Evolutionary conservation across 2,329 filamentous ascomycete species (phyloP).

Genomic region (Oidium heveae): DNA sequence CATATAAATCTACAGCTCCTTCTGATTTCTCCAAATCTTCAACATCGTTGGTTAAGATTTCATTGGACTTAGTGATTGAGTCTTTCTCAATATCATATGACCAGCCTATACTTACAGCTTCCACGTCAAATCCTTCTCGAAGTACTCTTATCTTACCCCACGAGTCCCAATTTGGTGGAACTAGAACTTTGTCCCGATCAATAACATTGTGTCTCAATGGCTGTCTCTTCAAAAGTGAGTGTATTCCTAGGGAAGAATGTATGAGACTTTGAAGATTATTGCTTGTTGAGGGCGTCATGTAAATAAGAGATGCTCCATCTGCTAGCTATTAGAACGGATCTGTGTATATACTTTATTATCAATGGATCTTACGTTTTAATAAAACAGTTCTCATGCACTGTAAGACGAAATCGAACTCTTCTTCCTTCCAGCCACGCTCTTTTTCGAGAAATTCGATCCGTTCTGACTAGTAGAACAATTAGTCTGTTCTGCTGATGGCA

Average conservation of each 20-base stretch:
- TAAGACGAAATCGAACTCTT: too few relatives aligned
- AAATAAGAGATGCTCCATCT: too few relatives aligned
- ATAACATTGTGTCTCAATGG: conserved; percentile 75
- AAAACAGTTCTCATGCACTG: too few relatives aligned
- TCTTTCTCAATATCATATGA: conserved; percentile 50
- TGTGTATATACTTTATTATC: too few relatives aligned
- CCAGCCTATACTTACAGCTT: conserved; percentile 67
- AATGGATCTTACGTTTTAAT: too few relatives aligned
- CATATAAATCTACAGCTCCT: conserved; percentile 48
- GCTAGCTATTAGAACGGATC: too few relatives aligned
- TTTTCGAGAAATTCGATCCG: too few relatives aligned
- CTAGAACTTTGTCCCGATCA: conserved; percentile 78
- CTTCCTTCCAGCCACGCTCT: too few relatives aligned
- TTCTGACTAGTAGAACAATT: too few relatives aligned
- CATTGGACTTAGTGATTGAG: conserved; percentile 16
- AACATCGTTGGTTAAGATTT: conserved; percentile 5
- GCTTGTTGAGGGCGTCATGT: conserved; percentile 47
- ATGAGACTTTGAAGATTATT: conserved; percentile 58
- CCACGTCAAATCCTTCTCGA: conserved; percentile 76
- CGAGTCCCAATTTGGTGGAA: conserved; percentile 94
- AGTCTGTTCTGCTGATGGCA: too few relatives aligned
- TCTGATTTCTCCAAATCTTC: conserved; percentile 13
- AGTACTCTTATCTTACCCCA: conserved; percentile 93
- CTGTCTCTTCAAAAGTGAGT: conserved; percentile 54
- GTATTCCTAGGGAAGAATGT: conserved; percentile 68